Conservation (phyloP, 352 stramenopile genomes). For the Phytophthora niederhauseri region DNA sequence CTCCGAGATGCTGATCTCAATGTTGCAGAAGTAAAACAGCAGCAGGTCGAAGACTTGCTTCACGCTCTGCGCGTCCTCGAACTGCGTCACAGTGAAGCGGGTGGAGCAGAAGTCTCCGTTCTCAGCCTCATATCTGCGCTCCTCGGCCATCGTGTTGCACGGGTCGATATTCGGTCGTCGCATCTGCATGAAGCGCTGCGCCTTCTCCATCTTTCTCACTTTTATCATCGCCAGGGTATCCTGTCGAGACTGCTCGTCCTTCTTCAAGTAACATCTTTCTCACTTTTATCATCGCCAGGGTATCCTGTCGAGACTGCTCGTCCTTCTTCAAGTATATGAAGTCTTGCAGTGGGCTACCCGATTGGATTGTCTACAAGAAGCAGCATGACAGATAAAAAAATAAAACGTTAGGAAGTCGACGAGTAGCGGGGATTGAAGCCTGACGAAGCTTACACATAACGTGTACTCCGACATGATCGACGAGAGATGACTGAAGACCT, state of each 20-base stretch:
- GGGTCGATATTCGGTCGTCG: conserved; percentile 32
- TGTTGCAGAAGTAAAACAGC: conserved; percentile 56
- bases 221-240: conserved; percentile 23
- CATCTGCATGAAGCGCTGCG: conserved; percentile 41
- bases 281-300: conserved; percentile 21
- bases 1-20: conserved; percentile 70
- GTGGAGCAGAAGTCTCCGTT: conserved; percentile 58
- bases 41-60: conserved; percentile 53
- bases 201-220: conserved; percentile 33
- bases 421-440: neutral
- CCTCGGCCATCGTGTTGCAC: conserved; percentile 37
- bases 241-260: conserved; percentile 25
- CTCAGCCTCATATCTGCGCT: conserved; percentile 52
- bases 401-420: conserved; percentile 1
- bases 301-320: conserved; percentile 20
- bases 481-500: conserved; percentile 31
- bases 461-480: conserved; percentile 47
- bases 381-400: conserved; percentile 1
- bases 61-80: conserved; percentile 38
- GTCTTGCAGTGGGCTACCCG: conserved; percentile 37
- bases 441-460: conserved; percentile 28
- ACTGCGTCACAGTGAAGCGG: conserved; percentile 60
- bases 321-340: conserved; percentile 35
- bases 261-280: conserved; percentile 36
- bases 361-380: conserved; percentile 32